These are phyloP conservation scores for Meyerozyma elateridarum DNA, from an alignment of 1,139 yeast genomes.

Conservation along the genomic window DNA sequence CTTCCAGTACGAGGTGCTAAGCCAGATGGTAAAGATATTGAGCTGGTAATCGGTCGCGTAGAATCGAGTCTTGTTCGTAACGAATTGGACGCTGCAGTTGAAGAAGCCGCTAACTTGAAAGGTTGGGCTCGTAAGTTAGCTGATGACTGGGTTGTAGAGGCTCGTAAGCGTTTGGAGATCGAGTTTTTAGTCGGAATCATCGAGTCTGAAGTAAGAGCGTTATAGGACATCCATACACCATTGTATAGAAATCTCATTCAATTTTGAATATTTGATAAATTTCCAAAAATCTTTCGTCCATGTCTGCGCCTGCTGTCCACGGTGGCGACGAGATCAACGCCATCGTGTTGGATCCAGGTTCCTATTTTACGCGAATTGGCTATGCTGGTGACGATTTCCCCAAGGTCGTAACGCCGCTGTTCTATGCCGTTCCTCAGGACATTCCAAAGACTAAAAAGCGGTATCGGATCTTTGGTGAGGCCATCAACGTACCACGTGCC, in stretches of 20 bases:
- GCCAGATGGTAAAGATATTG: constrained; percentile 76
- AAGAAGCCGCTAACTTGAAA: constrained; percentile 82
- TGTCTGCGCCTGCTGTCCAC: constrained; percentile 26
- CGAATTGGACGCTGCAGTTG: constrained; percentile 82
- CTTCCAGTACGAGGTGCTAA: constrained; percentile 55
- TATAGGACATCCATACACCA: constrained; percentile 17
- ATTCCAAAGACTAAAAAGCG: constrained; percentile 7
- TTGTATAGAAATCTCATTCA: no score
- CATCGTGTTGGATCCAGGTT: constrained; percentile 87
- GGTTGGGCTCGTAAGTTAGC: constrained; percentile 94
- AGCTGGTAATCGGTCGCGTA: constrained; percentile 83
- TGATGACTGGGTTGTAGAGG: constrained; percentile 85
- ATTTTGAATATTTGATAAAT: no score
- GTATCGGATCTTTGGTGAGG: constrained; percentile 46
- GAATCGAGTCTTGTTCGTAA: constrained; percentile 72
- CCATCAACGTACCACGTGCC: constrained; percentile 51
- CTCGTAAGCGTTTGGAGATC: constrained; percentile 83
- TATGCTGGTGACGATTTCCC: constrained; percentile 96
- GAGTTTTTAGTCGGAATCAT: constrained; percentile 70
- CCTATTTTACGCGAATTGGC: constrained; percentile 78
- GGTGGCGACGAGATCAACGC: constrained; percentile 84
- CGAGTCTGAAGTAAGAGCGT: constrained; percentile 51
- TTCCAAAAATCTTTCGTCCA: no score
- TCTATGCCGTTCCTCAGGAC: constrained; percentile 25
- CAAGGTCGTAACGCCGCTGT: constrained; percentile 67